These are phyloP conservation scores for Cyberlindnera petersonii DNA, from an alignment of 805 yeast genomes.

Conservation along the genomic window DNA sequence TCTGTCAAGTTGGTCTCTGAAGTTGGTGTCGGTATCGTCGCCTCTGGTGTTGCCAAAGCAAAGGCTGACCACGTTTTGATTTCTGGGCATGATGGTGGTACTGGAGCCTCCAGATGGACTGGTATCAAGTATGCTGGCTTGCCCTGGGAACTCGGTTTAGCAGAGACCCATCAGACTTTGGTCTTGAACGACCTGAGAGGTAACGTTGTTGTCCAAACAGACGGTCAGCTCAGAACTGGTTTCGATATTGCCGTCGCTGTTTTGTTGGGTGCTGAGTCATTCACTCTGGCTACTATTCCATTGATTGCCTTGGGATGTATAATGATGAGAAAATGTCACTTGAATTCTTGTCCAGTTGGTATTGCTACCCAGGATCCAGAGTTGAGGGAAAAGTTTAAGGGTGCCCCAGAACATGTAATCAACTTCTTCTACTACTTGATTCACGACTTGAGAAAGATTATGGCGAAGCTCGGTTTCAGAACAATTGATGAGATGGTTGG, in stretches of 20 bases:
- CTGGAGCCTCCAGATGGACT: conserved; percentile 98
- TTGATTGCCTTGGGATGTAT: conserved; percentile 96
- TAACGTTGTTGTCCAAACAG: conserved; percentile 94
- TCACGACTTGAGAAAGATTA: conserved; percentile 83
- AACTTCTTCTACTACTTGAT: conserved; percentile 95
- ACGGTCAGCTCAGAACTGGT: conserved; percentile 96
- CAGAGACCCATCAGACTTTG: conserved; percentile 96
- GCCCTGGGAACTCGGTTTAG: conserved; percentile 98
- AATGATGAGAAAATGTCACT: conserved; percentile 92
- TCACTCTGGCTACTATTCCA: conserved; percentile 98
- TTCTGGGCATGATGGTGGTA: conserved; percentile 99
- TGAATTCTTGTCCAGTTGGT: conserved; percentile 96
- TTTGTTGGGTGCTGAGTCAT: conserved; percentile 95
- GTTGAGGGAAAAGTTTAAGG: conserved; percentile 84
- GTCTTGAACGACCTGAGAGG: conserved; percentile 96
- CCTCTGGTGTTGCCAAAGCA: conserved; percentile 98
- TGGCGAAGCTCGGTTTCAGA: conserved; percentile 95
- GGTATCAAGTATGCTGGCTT: conserved; percentile 96
- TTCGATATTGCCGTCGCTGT: conserved; percentile 96
- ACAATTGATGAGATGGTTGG: conserved; percentile 98
- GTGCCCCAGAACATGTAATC: conserved; percentile 98
- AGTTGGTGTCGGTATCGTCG: conserved; percentile 98
- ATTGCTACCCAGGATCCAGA: conserved; percentile 98
- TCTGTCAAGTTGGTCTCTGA: conserved; percentile 96
- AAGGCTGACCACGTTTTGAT: conserved; percentile 95